These are phyloP conservation scores for Boehmeria nivea DNA, from an alignment of 306 rosid species.

Conservation along the genomic window DNA sequence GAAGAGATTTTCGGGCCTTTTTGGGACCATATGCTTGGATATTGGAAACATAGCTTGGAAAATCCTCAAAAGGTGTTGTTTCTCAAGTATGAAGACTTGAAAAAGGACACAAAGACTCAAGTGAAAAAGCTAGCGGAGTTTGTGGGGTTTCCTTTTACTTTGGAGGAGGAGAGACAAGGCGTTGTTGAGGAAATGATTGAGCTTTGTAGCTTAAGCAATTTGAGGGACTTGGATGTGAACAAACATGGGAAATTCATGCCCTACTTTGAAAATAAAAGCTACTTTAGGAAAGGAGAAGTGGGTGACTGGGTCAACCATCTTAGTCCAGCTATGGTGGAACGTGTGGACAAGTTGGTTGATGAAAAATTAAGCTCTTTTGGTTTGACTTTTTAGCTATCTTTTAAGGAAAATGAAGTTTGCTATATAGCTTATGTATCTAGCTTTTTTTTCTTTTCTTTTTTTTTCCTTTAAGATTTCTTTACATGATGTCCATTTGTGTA, in stretches of 20 bases:
- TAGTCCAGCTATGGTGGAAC: background rate
- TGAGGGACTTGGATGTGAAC: background rate
- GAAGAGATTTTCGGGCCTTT: background rate
- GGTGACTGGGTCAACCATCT: conserved; percentile 4
- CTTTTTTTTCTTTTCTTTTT: background rate
- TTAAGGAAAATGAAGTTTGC: background rate
- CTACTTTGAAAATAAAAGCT: background rate
- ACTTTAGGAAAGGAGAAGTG: conserved; percentile 10
- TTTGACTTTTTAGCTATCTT: background rate
- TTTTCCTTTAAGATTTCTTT: too few relatives aligned
- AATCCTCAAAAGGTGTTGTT: background rate
- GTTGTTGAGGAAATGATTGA: background rate
- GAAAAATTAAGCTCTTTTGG: background rate
- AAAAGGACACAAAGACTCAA: background rate
- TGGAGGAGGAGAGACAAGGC: background rate
- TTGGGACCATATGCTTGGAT: background rate
- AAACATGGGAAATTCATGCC: conserved; percentile 2
- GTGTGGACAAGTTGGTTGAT: background rate
- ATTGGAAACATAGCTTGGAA: background rate
- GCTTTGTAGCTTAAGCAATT: background rate
- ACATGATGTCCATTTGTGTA: too few relatives aligned
- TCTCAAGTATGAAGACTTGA: background rate
- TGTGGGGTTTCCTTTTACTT: background rate
- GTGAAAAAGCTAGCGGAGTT: background rate
- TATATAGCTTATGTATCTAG: background rate